Evolutionary conservation across 2,329 filamentous ascomycete species (phyloP).

Genomic region (Aspergillus sergii): DNA sequence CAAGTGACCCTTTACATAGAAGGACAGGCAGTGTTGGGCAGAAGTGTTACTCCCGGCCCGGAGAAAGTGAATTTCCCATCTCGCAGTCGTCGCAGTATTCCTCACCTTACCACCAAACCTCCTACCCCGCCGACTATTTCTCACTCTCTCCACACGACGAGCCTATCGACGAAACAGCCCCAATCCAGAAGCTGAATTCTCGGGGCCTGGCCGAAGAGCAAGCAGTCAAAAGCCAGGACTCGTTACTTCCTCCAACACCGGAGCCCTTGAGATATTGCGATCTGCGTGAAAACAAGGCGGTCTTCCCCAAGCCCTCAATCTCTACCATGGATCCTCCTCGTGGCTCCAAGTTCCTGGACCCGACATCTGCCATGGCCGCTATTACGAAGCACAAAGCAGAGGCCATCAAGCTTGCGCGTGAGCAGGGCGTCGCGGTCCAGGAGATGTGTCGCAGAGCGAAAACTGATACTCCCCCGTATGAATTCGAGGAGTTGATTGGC

Average conservation of each 20-base stretch:
- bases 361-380: conserved; percentile 46
- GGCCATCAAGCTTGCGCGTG: conserved; percentile 49
- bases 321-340: conserved; percentile 26
- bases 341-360: conserved; percentile 41
- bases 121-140: neutral
- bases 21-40: neutral
- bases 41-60: neutral
- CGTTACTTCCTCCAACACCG: conserved; percentile 3
- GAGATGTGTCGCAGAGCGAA: conserved; percentile 52
- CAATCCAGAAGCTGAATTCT: neutral
- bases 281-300: neutral
- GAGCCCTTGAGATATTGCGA: conserved; percentile 1
- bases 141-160: neutral
- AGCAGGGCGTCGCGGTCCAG: conserved; percentile 48
- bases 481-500: conserved; percentile 55
- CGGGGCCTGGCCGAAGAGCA: neutral
- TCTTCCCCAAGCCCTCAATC: neutral
- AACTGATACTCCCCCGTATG: conserved; percentile 48
- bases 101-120: neutral
- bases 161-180: neutral
- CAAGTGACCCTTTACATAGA: conserved; percentile 5
- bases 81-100: neutral
- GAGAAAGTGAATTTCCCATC: conserved; percentile 4
- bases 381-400: conserved; percentile 53
- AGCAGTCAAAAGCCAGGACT: neutral